Conservation (phyloP, 108 stramenopile species). For the Skeletonema costatum region DNA sequence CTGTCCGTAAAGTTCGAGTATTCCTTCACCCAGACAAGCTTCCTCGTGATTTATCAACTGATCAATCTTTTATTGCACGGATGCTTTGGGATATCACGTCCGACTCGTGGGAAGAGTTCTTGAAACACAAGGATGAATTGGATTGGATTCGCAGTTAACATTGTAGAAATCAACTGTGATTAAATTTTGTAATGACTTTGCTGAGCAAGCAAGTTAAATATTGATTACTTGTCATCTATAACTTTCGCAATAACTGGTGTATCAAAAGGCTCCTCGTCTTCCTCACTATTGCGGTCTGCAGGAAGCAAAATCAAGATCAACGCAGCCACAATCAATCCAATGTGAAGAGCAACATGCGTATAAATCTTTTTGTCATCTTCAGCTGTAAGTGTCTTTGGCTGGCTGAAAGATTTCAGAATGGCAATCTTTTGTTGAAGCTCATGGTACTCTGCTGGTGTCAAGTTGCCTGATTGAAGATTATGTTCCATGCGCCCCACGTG, state of each 20-base stretch:
- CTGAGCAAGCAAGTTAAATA: constrained; percentile 4
- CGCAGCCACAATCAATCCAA: constrained; percentile 36
- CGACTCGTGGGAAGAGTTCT: constrained; percentile 82
- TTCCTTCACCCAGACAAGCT: constrained; percentile 86
- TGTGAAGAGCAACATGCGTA: constrained; percentile 34
- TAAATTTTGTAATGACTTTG: not conserved
- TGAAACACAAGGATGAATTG: constrained; percentile 72
- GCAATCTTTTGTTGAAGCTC: constrained; percentile 47
- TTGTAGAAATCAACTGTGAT: not conserved
- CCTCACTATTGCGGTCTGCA: constrained; percentile 9
- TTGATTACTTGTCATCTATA: constrained; percentile 25
- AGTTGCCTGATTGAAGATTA: constrained; percentile 18
- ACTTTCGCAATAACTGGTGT: constrained; percentile 32
- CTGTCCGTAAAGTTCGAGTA: constrained; percentile 78
- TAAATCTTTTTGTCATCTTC: constrained; percentile 32
- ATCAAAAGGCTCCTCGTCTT: constrained; percentile 14
- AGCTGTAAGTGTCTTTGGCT: constrained; percentile 32
- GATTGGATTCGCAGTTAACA: constrained; percentile 59
- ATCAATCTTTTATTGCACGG: constrained; percentile 74
- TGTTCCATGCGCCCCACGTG: constrained; percentile 27
- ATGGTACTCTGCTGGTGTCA: constrained; percentile 24
- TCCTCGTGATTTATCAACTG: constrained; percentile 68
- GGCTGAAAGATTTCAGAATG: constrained; percentile 31
- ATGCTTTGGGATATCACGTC: constrained; percentile 86
- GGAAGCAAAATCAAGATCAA: constrained; percentile 38